phyloP scores from a whole-genome alignment of 176 grass and related monocot genomes.

The Aegilops longissima region DNA sequence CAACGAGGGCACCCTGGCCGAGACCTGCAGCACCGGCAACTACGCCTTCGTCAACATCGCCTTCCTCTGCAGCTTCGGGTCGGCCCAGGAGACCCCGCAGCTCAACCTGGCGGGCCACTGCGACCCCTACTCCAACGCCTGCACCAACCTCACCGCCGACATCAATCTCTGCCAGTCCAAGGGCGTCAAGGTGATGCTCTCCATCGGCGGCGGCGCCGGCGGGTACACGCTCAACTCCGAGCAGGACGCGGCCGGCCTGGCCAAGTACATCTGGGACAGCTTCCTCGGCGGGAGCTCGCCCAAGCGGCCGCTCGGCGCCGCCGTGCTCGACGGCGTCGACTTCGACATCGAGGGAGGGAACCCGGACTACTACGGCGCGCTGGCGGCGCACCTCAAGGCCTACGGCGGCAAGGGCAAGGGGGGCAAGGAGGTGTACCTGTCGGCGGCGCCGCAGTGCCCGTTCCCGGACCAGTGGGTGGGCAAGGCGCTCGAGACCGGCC shows the following conservation, averaged over 20 bases:
- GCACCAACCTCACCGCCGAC: constrained; percentile 51
- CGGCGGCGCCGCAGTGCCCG: constrained; percentile 42
- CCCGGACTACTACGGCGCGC: neutral
- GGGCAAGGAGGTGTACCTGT: neutral
- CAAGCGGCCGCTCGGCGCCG: constrained; percentile 28
- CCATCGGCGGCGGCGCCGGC: constrained; percentile 52
- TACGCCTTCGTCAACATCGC: constrained; percentile 56
- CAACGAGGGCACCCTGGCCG: constrained; percentile 56
- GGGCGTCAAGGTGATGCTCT: constrained; percentile 67
- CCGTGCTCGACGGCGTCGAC: neutral
- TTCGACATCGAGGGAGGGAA: neutral
- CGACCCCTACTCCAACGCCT: constrained; percentile 46
- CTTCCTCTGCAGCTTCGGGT: constrained; percentile 71
- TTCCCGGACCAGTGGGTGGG: constrained; percentile 57
- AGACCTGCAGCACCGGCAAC: constrained; percentile 55
- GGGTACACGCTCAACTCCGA: constrained; percentile 47
- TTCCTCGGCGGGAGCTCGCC: constrained; percentile 43
- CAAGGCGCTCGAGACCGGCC: constrained; percentile 43
- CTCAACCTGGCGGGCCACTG: constrained; percentile 71
- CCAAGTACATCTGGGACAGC: constrained; percentile 57
- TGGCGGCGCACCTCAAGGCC: constrained; percentile 29
- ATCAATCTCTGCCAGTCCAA: constrained; percentile 46
- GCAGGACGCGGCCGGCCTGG: constrained; percentile 35
- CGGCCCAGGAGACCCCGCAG: constrained; percentile 32
- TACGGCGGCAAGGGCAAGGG: neutral